phyloP scores from a whole-genome alignment of 495 filamentous ascomycete genomes.

The Apodospora peruviana region DNA sequence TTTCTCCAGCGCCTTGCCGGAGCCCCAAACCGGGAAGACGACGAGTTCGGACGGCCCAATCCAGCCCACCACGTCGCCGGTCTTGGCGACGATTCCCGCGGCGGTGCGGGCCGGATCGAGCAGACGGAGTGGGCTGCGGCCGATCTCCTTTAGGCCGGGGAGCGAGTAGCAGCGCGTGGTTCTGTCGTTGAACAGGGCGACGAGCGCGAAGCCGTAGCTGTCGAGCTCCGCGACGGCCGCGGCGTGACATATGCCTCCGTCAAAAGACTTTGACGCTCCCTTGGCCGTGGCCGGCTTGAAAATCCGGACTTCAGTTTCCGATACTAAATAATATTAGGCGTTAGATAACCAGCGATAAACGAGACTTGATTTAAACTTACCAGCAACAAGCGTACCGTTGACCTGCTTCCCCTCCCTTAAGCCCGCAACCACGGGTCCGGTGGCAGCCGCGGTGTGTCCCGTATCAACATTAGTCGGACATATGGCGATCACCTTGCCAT shows the following conservation, averaged over 20 bases:
- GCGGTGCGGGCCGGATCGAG: slow-evolving; percentile 68
- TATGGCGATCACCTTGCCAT: slow-evolving; percentile 69
- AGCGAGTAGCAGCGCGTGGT: slow-evolving; percentile 74
- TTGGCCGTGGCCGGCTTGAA: slow-evolving; percentile 81
- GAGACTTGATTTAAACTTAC: slow-evolving; percentile 24
- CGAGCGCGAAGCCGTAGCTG: slow-evolving; percentile 66
- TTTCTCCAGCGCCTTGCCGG: slow-evolving; percentile 47
- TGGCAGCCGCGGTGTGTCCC: slow-evolving; percentile 70
- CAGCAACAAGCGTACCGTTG: slow-evolving; percentile 60
- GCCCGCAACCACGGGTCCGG: slow-evolving; percentile 61
- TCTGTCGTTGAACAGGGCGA: slow-evolving; percentile 79
- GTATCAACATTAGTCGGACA: slow-evolving; percentile 71
- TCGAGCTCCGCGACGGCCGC: slow-evolving; percentile 69
- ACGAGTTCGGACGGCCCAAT: slow-evolving; percentile 82
- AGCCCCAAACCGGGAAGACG: slow-evolving; percentile 75
- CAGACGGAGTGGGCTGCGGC: slow-evolving; percentile 53
- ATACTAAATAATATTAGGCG: slow-evolving; percentile 42
- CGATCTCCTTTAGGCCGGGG: slow-evolving; percentile 80
- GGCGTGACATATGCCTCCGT: slow-evolving; percentile 71
- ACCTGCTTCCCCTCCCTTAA: slow-evolving; percentile 65
- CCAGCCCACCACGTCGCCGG: slow-evolving; percentile 82
- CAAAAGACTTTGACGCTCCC: slow-evolving; percentile 84
- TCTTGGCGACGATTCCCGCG: slow-evolving; percentile 61
- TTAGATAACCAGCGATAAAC: neutral
- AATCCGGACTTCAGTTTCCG: slow-evolving; percentile 67